Percentiles rank a stretch among this genome's conserved stretches.
Conservation (phyloP, 2,329 filamentous ascomycete genomes). For the Aspergillus ustus region DNA sequence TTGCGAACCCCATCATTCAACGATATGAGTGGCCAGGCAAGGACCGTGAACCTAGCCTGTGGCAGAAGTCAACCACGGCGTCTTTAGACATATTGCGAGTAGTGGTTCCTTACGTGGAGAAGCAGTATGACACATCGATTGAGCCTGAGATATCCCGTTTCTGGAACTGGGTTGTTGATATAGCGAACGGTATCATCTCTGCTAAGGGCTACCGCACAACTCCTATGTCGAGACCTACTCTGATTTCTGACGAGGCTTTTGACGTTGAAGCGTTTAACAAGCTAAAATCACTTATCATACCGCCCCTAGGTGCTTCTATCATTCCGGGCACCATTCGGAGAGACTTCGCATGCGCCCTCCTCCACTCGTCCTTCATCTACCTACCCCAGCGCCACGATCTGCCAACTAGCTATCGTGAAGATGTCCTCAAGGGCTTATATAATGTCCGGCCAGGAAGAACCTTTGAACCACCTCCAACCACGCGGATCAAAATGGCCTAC, state of each 20-base stretch:
- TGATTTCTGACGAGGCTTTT: slow-evolving; percentile 74
- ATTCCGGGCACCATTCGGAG: slow-evolving; percentile 71
- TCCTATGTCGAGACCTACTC: slow-evolving; percentile 46
- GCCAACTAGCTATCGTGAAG: slow-evolving; percentile 46
- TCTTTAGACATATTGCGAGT: slow-evolving; percentile 70
- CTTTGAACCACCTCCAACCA: slow-evolving; percentile 66
- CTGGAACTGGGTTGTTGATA: slow-evolving; percentile 71
- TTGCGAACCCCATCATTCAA: slow-evolving; percentile 71
- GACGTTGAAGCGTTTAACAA: slow-evolving; percentile 76
- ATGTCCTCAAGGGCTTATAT: slow-evolving; percentile 67
- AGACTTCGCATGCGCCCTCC: slow-evolving; percentile 75
- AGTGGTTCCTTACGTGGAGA: slow-evolving; percentile 65
- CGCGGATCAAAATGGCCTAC: slow-evolving; percentile 75
- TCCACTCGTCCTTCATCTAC: slow-evolving; percentile 82
- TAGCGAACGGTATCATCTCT: slow-evolving; percentile 70
- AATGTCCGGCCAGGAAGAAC: slow-evolving; percentile 73
- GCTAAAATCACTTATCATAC: slow-evolving; percentile 71
- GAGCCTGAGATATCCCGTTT: slow-evolving; percentile 58
- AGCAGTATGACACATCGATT: slow-evolving; percentile 38
- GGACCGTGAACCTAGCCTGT: slow-evolving; percentile 73
- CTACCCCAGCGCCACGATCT: slow-evolving; percentile 66
- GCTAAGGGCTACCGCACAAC: slow-evolving; percentile 61
- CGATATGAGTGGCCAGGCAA: slow-evolving; percentile 80
- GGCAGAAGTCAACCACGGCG: slow-evolving; percentile 78
- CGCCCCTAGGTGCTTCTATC: slow-evolving; percentile 67